Percentiles rank a stretch among this genome's conserved stretches.
phyloP scores from a whole-genome alignment of 2,329 filamentous ascomycete species.

The Fusarium cyanostomum region DNA sequence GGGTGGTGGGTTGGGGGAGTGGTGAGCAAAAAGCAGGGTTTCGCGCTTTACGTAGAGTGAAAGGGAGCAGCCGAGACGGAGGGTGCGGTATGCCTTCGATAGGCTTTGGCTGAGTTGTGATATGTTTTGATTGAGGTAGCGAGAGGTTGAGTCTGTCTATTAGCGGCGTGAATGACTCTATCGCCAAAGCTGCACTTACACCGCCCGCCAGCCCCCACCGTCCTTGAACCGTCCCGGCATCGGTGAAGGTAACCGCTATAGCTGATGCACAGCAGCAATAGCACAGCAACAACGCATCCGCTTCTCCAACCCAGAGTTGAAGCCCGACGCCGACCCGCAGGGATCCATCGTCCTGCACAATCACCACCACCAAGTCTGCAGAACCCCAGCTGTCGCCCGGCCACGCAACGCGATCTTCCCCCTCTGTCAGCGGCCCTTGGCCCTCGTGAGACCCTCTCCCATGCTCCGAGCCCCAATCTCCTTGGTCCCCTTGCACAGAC shows the following conservation, averaged over 20 bases:
- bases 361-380: conserved; percentile 12
- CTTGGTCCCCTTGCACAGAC: neutral
- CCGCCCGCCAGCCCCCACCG: neutral
- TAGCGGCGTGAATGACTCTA: no score
- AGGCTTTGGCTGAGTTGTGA: neutral
- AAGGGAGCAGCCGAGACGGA: conserved; percentile 28
- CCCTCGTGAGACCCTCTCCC: conserved; percentile 20
- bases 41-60: neutral
- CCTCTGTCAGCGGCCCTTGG: conserved; percentile 13
- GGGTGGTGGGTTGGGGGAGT: conserved; percentile 42
- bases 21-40: conserved; percentile 11
- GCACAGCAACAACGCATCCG: conserved; percentile 1
- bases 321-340: conserved; percentile 31
- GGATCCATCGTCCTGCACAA: conserved; percentile 37
- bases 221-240: no score
- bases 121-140: neutral
- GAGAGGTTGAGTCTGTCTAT: no score
- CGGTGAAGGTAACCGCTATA: no score
- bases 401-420: conserved; percentile 19
- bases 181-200: neutral
- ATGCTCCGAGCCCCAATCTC: neutral
- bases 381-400: conserved; percentile 18
- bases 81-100: conserved; percentile 1
- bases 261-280: conserved; percentile 2
- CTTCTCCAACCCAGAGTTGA: conserved; percentile 11